Evolutionary conservation across 352 stramenopile species (phyloP), one percentile per base, ranked within the genome.

Genomic region (Phytophthora macrochlamydospora): DNA sequence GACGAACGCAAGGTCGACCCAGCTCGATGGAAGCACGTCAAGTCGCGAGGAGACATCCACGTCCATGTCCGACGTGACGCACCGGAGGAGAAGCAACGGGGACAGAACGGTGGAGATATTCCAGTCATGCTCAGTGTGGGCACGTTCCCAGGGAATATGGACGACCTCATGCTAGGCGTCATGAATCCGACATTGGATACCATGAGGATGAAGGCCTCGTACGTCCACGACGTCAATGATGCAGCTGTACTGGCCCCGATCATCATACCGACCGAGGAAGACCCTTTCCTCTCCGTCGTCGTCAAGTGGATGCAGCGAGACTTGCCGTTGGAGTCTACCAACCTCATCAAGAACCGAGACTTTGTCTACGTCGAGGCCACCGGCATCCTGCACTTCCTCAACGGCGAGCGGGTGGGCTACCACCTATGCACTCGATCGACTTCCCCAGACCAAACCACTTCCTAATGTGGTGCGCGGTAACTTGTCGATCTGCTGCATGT

Each of bases 361-460:
- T 82, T 81, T 48, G 76, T 87, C 4, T 78, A 83, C 51, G 52
- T 91, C 44, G 79, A 91, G 53, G 67, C 70, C 30, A 85, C 74
- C 14, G 79, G 78, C 3, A 60, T 86, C 53, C 58, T 71, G 3
- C 29, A 46, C 13, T 69, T 81, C 7, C 40, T 40, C 0, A 76
- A 79, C 12, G 67, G 67, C 31, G 76, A 88, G 40, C 58, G 67
- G 11, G 51, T 91, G 12, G 82, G 79, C 8, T 91, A 76, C 62
- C 76, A 91, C n/a, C 35, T 1, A 52, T 89, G 50, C 79, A 90
- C 73, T 85, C 75, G 40, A 67, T 85, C 35, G 59, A 63, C 38
- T 79, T 79, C 50, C 43, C 68, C 55, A 75, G 43, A 79, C 72
- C 2, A 67, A 67, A 4, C 44, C 66, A 14, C 53, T 73, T 1